Percentiles rank a stretch among this genome's conserved stretches.
Evolutionary conservation across 1,284 basidiomycete genomes (phyloP).

Genomic region (Naganishia albida): DNA sequence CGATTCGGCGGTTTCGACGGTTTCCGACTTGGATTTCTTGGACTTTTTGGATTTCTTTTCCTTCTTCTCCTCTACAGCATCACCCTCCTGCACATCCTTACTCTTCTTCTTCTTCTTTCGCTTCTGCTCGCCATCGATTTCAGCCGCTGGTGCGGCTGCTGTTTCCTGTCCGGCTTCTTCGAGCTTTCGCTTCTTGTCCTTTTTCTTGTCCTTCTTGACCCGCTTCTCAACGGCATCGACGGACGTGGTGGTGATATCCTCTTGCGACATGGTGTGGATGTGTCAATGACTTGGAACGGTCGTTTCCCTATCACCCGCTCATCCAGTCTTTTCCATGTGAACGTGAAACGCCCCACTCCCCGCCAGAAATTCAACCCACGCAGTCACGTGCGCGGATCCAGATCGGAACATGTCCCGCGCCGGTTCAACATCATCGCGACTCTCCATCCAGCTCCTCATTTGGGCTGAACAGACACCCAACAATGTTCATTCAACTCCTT

Average conservation of each 20-base stretch:
- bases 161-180: conserved; percentile 23
- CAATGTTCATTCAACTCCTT: conserved; percentile 18
- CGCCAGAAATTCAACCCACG: background rate
- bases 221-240: conserved; percentile 24
- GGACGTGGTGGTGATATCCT: conserved; percentile 6
- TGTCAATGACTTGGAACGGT: background rate
- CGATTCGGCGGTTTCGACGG: conserved; percentile 33
- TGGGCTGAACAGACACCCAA: conserved; percentile 3
- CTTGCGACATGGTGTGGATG: conserved; percentile 17
- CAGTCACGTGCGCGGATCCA: conserved; percentile 1
- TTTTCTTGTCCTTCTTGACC: conserved; percentile 40
- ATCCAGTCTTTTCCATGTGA: background rate
- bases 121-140: conserved; percentile 41
- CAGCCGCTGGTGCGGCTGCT: conserved; percentile 31
- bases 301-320: background rate
- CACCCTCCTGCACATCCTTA: conserved; percentile 33
- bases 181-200: conserved; percentile 36
- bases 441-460: background rate
- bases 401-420: too few species aligned
- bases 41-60: conserved; percentile 44
- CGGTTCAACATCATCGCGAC: background rate
- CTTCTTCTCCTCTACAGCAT: conserved; percentile 48
- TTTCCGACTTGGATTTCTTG: conserved; percentile 39
- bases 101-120: conserved; percentile 48
- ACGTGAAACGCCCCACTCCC: background rate